Evolutionary conservation across 148 eudicot species (phyloP), one percentile per base, ranked within the genome.

Genomic region (Diospyros lotus): DNA sequence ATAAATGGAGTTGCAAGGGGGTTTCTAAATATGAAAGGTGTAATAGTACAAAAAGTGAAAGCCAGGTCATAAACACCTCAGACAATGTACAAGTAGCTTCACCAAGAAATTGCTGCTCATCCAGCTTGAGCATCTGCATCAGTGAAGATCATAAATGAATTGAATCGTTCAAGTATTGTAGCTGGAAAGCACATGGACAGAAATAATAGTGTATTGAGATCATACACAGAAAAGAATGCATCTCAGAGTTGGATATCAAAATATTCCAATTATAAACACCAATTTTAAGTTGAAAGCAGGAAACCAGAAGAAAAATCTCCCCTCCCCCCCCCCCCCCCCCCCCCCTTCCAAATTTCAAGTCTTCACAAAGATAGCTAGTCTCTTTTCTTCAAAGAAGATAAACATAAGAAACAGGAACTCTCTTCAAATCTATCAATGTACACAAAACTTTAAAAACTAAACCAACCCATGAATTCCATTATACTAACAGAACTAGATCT

Each of bases 51-150:
- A 39, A 15, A 43, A 42, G 52, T 73, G 64, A 45, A 7, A 15
- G 56, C 65, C 17, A 68, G 6, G 56, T 17, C 53, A 59, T 50
- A 43, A 53, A 48, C 90, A 93, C 99, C 99, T 95, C 88, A 44
- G 99, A 84, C 73, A 95, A 85, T 66, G 91, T 80, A 81, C 96
- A 95, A 56, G 82, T 86, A 82, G 99, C 97, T 84, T 92, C 96
- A 14, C 99, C 99, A 70, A 95, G 94, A 84, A 87, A 89, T 82
- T 95, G 97, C 71, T 91, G 97, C 81, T 95, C 97, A 45, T 95
- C 99, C 85, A 93, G 82, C 83, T 90, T 92, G 75, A 94, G 85
- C 90, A 86, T 83, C 97, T 94, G 85, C 74, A 78, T 56, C 63
- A 77, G 75, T 28, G 66, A 73, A 78, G 46, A 51, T 15, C 9